A percentile compares a stretch with the other conserved stretches of the same genome.
These are phyloP conservation scores for Ganoderma sinense DNA, from an alignment of 1,284 basidiomycete species.

Conservation along the genomic window DNA sequence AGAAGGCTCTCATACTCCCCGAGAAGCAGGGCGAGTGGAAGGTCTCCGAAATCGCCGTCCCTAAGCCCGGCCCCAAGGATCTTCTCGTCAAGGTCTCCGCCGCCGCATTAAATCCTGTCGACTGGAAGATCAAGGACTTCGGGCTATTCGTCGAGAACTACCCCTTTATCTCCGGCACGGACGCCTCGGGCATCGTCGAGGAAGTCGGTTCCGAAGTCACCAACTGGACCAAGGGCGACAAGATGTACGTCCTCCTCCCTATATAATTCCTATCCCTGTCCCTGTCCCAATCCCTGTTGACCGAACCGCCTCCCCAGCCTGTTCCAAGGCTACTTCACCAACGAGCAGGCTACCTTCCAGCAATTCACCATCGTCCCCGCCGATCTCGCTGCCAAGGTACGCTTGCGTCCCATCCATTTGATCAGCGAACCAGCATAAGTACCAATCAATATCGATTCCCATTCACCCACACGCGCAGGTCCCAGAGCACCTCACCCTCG, in stretches of 20 bases:
- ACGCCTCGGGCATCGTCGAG: conserved; percentile 56
- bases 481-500: conserved; percentile 39
- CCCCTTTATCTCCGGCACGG: conserved; percentile 52
- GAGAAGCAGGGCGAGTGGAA: conserved; percentile 22
- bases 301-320: conserved; percentile 27
- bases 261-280: neutral
- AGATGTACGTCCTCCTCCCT: conserved; percentile 44
- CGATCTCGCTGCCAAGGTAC: conserved; percentile 40
- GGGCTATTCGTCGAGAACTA: conserved; percentile 37
- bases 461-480: conserved; percentile 29
- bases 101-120: conserved; percentile 45
- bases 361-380: conserved; percentile 42
- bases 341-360: conserved; percentile 40
- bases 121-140: conserved; percentile 46
- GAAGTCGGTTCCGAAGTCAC: conserved; percentile 51
- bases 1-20: conserved; percentile 22
- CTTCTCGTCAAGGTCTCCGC: conserved; percentile 45
- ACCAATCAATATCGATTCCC: too few relatives aligned
- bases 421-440: too few relatives aligned
- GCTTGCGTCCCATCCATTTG: neutral
- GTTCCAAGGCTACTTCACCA: conserved; percentile 33
- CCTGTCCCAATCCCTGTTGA: neutral
- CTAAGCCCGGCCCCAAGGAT: conserved; percentile 36
- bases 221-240: conserved; percentile 53
- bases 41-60: conserved; percentile 13